Percentiles rank a stretch among this genome's conserved stretches.
phyloP scores from a whole-genome alignment of 2,329 filamentous ascomycete genomes.

The Aureobasidium subglaciale region DNA sequence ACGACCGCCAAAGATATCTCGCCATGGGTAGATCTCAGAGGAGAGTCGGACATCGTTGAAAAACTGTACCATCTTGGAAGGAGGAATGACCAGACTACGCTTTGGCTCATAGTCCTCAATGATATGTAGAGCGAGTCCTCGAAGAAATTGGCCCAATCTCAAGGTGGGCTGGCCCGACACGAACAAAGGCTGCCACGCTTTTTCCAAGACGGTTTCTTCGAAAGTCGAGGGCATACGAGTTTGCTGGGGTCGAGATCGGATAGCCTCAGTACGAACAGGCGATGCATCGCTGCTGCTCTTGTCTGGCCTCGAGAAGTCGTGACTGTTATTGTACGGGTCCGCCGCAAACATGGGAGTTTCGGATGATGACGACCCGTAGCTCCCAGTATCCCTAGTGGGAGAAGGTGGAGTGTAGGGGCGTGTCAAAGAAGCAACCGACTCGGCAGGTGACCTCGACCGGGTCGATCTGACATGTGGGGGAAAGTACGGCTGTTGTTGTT shows the following conservation, averaged over 20 bases:
- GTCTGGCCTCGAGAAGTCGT: conserved; percentile 1
- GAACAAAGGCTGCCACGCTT: conserved; percentile 72
- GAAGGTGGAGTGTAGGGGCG: conserved; percentile 51
- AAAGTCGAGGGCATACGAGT: conserved; percentile 31
- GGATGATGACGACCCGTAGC: conserved; percentile 30
- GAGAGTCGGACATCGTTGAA: conserved; percentile 61
- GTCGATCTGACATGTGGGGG: background rate
- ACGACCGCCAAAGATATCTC: conserved; percentile 38
- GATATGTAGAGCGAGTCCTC: conserved; percentile 66
- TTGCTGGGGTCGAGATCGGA: conserved; percentile 25
- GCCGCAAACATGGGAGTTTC: conserved; percentile 24
- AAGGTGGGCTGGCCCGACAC: conserved; percentile 61
- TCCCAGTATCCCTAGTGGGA: conserved; percentile 33
- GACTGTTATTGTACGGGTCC: conserved; percentile 6
- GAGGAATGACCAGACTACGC: conserved; percentile 64
- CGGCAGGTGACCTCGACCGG: conserved; percentile 35
- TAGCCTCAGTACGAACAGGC: conserved; percentile 21
- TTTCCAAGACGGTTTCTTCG: conserved; percentile 56
- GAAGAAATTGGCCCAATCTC: conserved; percentile 62
- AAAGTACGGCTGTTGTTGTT: conserved; percentile 20
- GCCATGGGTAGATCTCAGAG: conserved; percentile 61
- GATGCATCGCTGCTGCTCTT: conserved; percentile 21
- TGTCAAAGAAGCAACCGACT: conserved; percentile 42
- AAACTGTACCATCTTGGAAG: conserved; percentile 66
- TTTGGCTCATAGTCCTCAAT: conserved; percentile 63